A percentile compares a stretch with the other conserved stretches of the same genome.
Conservation (phyloP, 2,329 filamentous ascomycete genomes). For the Aspergillus tubingensis region DNA sequence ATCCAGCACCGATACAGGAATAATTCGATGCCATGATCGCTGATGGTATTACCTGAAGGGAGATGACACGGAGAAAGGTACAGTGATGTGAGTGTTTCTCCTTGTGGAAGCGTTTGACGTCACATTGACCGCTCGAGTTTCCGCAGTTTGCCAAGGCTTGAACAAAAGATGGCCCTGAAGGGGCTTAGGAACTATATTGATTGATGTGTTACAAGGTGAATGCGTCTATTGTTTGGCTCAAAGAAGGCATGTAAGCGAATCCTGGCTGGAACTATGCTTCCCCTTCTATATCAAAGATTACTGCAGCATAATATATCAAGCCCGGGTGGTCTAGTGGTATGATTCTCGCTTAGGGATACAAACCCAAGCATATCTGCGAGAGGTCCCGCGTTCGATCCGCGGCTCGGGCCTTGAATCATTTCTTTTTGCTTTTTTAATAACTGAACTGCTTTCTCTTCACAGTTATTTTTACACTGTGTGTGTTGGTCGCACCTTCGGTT, state of each 20-base stretch:
- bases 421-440: not conserved
- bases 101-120: not conserved
- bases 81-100: not conserved
- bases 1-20: constrained; percentile 30
- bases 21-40: not conserved
- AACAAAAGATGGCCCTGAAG: not conserved
- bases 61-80: not conserved
- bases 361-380: constrained; percentile 4
- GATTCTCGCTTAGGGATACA: constrained; percentile 3
- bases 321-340: constrained; percentile 5
- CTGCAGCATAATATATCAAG: not conserved
- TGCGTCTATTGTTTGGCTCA: not conserved
- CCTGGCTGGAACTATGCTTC: not conserved
- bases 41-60: not conserved
- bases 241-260: not conserved
- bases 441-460: too few species aligned
- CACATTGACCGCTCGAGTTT: not conserved
- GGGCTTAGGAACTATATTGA: not conserved
- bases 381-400: constrained; percentile 5
- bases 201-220: not conserved
- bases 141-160: not conserved
- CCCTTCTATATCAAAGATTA: too few species aligned
- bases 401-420: not conserved
- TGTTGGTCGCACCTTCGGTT: too few species aligned
- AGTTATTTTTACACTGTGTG: too few species aligned